A percentile compares a stretch with the other conserved stretches of the same genome.
phyloP scores from a whole-genome alignment of 2,329 filamentous ascomycete species.

The Diplodia mutila region DNA sequence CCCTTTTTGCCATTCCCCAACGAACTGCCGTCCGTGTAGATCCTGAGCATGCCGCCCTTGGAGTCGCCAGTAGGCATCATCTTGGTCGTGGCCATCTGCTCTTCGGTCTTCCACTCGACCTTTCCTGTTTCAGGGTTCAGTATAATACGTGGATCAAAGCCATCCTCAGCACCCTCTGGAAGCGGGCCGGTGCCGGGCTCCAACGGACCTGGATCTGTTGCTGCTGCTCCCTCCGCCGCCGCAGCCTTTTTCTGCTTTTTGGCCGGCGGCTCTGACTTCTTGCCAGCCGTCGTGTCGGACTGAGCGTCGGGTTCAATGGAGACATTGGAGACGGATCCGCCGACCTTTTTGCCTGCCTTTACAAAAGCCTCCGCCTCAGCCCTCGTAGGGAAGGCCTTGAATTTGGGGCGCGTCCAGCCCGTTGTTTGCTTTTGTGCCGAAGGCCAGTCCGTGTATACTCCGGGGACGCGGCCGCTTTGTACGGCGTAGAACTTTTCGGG shows the following conservation, averaged over 20 bases:
- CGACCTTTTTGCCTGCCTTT: constrained; percentile 37
- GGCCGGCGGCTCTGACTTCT: constrained; percentile 31
- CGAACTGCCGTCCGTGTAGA: constrained; percentile 68
- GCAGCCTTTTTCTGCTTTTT: constrained; percentile 47
- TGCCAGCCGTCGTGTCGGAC: constrained; percentile 30
- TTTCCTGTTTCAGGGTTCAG: constrained; percentile 59
- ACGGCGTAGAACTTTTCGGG: constrained; percentile 61
- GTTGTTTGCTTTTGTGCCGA: constrained; percentile 73
- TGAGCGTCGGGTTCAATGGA: constrained; percentile 36
- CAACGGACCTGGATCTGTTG: constrained; percentile 13
- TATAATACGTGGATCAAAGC: constrained; percentile 62
- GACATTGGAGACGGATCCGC: constrained; percentile 31
- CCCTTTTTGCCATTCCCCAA: constrained; percentile 60
- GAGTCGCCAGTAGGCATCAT: constrained; percentile 48
- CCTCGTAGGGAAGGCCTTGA: constrained; percentile 51
- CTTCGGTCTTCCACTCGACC: constrained; percentile 59
- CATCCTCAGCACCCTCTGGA: constrained; percentile 60
- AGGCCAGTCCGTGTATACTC: constrained; percentile 69
- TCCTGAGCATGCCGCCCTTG: constrained; percentile 56
- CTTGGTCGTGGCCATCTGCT: constrained; percentile 53
- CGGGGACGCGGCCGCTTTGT: constrained; percentile 60
- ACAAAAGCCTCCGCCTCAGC: constrained; percentile 82
- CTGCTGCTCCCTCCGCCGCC: constrained; percentile 36
- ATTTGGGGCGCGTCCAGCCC: constrained; percentile 69
- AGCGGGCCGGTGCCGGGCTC: constrained; percentile 59